These are phyloP conservation scores for Saksenaea oblongispora DNA, from an alignment of 371 early-diverging fungal species.

Conservation along the genomic window DNA sequence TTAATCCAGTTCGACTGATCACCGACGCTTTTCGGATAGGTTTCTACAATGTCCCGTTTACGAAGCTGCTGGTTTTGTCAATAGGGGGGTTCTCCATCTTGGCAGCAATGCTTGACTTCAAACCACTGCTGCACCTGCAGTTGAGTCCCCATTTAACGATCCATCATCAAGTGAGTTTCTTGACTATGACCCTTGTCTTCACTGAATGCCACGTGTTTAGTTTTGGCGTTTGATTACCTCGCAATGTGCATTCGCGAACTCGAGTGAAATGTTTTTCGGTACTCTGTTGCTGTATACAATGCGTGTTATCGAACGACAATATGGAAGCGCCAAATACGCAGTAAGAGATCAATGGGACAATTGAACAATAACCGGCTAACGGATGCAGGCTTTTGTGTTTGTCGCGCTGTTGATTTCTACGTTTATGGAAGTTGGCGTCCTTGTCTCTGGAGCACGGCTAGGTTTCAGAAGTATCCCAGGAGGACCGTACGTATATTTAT, in stretches of 20 bases:
- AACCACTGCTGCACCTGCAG: slow-evolving; percentile 61
- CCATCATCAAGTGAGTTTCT: slow-evolving; percentile 62
- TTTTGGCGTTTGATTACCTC: slow-evolving; percentile 64
- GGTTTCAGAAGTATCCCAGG: slow-evolving; percentile 59
- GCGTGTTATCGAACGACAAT: slow-evolving; percentile 74
- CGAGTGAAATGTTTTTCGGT: slow-evolving; percentile 71
- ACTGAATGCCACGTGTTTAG: slow-evolving; percentile 26
- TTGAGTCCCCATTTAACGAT: slow-evolving; percentile 65
- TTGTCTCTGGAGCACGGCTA: slow-evolving; percentile 46
- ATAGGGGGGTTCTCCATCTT: slow-evolving; percentile 60
- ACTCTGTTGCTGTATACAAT: slow-evolving; percentile 65
- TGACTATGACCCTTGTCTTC: neutral
- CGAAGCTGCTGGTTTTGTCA: slow-evolving; percentile 62
- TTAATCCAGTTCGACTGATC: neutral
- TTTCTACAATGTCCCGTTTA: slow-evolving; percentile 70
- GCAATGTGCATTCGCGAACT: slow-evolving; percentile 63
- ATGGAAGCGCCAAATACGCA: slow-evolving; percentile 69
- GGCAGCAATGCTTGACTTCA: slow-evolving; percentile 56
- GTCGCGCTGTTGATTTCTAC: slow-evolving; percentile 58
- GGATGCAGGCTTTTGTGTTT: slow-evolving; percentile 58
- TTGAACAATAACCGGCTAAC: neutral
- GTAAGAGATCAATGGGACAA: slow-evolving; percentile 30
- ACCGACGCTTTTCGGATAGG: slow-evolving; percentile 29
- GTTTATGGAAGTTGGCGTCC: slow-evolving; percentile 51
- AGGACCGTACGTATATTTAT: slow-evolving; percentile 56